Percentiles rank a stretch among this genome's conserved stretches.
These are phyloP conservation scores for Aspergillus panamensis DNA, from an alignment of 495 filamentous ascomycete genomes.

Conservation along the genomic window DNA sequence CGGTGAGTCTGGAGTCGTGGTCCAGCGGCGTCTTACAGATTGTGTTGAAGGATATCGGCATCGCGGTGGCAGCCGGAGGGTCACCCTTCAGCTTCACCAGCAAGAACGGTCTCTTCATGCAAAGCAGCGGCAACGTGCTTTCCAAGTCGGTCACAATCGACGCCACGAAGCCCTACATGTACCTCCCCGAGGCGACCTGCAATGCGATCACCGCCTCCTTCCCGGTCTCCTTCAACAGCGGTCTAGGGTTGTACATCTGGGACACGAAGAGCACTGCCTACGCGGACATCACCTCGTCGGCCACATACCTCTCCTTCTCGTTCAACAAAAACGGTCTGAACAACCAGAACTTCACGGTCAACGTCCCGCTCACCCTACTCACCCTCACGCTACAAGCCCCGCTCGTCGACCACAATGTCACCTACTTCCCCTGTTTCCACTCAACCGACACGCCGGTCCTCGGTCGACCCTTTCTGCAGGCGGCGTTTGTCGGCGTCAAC, in stretches of 20 bases:
- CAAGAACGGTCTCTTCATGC: constrained; percentile 32
- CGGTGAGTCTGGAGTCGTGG: background rate
- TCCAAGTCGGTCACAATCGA: constrained; percentile 30
- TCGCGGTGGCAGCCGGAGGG: constrained; percentile 38
- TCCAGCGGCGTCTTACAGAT: constrained; percentile 26
- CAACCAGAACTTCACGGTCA: constrained; percentile 44
- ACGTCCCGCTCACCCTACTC: constrained; percentile 50
- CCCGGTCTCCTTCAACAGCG: constrained; percentile 41
- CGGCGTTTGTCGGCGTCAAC: constrained; percentile 51
- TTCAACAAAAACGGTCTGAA: constrained; percentile 33
- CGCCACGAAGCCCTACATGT: constrained; percentile 46
- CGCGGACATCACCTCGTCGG: constrained; percentile 41
- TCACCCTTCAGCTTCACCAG: constrained; percentile 40
- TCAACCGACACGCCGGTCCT: constrained; percentile 33
- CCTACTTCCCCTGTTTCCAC: constrained; percentile 53
- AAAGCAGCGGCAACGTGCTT: constrained; percentile 28
- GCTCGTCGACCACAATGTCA: constrained; percentile 37
- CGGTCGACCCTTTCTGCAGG: constrained; percentile 56
- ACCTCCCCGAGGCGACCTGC: constrained; percentile 51
- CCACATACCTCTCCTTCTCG: constrained; percentile 49
- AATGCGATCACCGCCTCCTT: constrained; percentile 45
- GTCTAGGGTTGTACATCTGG: constrained; percentile 50
- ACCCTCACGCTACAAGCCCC: constrained; percentile 50
- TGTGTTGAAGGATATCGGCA: constrained; percentile 38
- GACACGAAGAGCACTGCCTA: constrained; percentile 41